These are phyloP conservation scores for Apiospora koreana DNA, from an alignment of 2,329 filamentous ascomycete species.

Conservation along the genomic window DNA sequence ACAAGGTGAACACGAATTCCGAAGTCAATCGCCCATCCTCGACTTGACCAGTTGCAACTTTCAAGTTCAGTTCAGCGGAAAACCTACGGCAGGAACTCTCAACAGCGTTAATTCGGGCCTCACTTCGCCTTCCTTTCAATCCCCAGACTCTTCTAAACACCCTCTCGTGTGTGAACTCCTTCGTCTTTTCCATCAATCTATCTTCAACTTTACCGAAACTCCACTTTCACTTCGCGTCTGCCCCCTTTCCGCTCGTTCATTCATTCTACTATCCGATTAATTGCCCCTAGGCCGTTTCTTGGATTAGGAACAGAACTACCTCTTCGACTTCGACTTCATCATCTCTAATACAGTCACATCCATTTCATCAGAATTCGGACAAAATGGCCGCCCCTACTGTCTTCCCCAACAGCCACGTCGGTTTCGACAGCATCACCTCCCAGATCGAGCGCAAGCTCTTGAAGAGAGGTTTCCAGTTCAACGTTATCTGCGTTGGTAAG, in stretches of 20 bases:
- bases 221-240: constrained; percentile 16
- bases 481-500: constrained; percentile 98
- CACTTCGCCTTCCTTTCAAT: not conserved
- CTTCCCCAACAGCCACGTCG: constrained; percentile 96
- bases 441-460: constrained; percentile 99
- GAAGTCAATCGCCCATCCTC: constrained; percentile 3
- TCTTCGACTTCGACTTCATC: constrained; percentile 27
- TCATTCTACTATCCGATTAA: constrained; percentile 27
- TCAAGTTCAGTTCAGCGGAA: constrained; percentile 1
- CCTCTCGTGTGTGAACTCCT: not conserved
- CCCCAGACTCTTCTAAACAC: not conserved
- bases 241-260: constrained; percentile 27
- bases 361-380: constrained; percentile 26
- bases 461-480: constrained; percentile 99
- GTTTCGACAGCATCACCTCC: constrained; percentile 99
- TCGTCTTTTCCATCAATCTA: constrained; percentile 12
- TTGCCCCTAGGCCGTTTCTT: constrained; percentile 37
- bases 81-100: constrained; percentile 7
- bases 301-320: constrained; percentile 35
- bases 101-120: not conserved
- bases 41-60: constrained; percentile 4
- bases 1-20: constrained; percentile 4
- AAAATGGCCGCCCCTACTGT: constrained; percentile 70
- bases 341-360: constrained; percentile 16
- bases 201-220: constrained; percentile 21